Evolutionary conservation across 2,329 filamentous ascomycete species (phyloP), one percentile per base, ranked within the genome.

Genomic region (Mollisia scopiformis): DNA sequence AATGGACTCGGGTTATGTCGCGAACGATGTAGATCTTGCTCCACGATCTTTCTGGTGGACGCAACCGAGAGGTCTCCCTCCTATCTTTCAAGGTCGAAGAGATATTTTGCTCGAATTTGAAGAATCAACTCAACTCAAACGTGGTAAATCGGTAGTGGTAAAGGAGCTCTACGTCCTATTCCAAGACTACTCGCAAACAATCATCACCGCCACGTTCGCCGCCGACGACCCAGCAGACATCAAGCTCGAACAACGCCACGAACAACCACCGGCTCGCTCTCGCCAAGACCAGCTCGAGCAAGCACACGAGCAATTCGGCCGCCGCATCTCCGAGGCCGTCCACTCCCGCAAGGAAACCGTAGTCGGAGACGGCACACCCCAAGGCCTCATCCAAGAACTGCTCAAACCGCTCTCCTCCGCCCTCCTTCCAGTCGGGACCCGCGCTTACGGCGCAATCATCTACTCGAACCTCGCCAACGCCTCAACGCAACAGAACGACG

Each of bases 401-500:
- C 83, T 99, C 54, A 84, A 84, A 37, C 88, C 90, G 0, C 83
- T 93, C 68, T 80, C 83, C 16, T 87, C 91, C 61, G 93, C 91
- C 0, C 84, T 99, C 4, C 80, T 84, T 2, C 94, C 95, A 0
- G 87, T 98, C 6, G 94, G 94, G n/a, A 92, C 87, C 11, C 90
- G 94, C 52, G 86, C 92, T 3, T 99, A 94, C 74, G 95, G 95
- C 62, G 93, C 94, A 4, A 82, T 96, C 25, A 92, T 99, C 14
- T 99, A 99, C 76, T 87, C 91, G 66, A 99, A 99, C 74, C 84
- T 98, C 60, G 95, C 92, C 71, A 99, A 99, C 73, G 94, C 95
- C 2, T 92, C 91, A 6, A 94, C 93, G 3, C 88, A 91, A 71
- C 91, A 96, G 69, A 89, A 90, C 70, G 95, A 98, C 72, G 92